These are phyloP conservation scores for Ceratobasidium sp. DNA, from an alignment of 1,284 basidiomycete species.

Conservation along the genomic window DNA sequence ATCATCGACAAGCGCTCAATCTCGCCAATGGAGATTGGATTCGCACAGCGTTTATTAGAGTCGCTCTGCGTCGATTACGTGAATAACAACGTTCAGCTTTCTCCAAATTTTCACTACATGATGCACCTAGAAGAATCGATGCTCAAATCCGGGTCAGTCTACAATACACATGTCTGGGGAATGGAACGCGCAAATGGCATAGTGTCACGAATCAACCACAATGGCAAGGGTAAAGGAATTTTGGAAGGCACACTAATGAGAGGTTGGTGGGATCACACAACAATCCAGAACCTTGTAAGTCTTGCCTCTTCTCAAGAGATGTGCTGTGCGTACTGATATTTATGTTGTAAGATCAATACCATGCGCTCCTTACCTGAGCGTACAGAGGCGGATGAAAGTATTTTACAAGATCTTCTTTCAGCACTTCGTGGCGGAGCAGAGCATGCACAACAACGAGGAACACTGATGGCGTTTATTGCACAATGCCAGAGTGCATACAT, in stretches of 20 bases:
- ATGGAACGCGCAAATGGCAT: slow-evolving; percentile 25
- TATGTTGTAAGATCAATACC: background rate
- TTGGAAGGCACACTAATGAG: slow-evolving; percentile 14
- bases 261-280: slow-evolving; percentile 5
- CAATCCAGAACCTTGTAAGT: slow-evolving; percentile 14
- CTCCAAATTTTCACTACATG: slow-evolving; percentile 25
- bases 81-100: background rate
- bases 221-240: background rate
- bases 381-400: background rate
- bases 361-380: background rate
- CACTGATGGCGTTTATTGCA: slow-evolving; percentile 11
- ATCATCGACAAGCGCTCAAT: slow-evolving; percentile 15
- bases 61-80: background rate
- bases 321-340: background rate
- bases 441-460: slow-evolving; percentile 13
- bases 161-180: slow-evolving; percentile 24
- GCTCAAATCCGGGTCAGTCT: slow-evolving; percentile 15
- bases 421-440: background rate
- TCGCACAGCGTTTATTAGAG: background rate
- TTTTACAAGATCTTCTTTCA: background rate
- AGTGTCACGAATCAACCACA: slow-evolving; percentile 10
- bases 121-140: slow-evolving; percentile 30
- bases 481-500: slow-evolving; percentile 13
- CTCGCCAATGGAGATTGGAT: slow-evolving; percentile 1
- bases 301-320: background rate